Conservation (phyloP, 305 asterid genomes). For the Salvia sclarea region DNA sequence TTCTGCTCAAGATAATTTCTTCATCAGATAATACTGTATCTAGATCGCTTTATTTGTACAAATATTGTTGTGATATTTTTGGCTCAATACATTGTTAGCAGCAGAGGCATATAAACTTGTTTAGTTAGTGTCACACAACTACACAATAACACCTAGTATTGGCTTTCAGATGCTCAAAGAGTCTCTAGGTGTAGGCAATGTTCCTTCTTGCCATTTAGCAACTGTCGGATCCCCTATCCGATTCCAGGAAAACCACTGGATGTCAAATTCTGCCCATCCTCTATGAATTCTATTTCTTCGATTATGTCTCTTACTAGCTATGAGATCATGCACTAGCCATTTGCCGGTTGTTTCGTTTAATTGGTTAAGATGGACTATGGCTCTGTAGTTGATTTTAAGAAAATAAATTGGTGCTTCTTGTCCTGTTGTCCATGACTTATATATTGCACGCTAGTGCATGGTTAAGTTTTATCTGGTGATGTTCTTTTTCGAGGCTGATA, state of each 20-base stretch:
- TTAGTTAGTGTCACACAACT: background rate
- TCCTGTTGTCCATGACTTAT: background rate
- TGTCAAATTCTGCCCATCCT: background rate
- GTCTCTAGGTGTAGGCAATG: background rate
- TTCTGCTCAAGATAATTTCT: background rate
- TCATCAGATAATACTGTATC: background rate
- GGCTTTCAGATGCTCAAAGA: background rate
- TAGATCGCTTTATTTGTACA: background rate
- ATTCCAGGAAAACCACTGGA: background rate
- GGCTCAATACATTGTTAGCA: background rate
- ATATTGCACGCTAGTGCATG: background rate
- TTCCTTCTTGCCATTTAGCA: slow-evolving; percentile 4
- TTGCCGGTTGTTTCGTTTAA: background rate
- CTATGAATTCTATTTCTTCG: background rate
- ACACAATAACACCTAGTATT: background rate
- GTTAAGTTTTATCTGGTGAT: background rate
- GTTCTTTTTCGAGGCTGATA: background rate
- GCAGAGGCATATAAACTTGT: background rate
- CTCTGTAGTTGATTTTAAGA: background rate
- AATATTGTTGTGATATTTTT: background rate
- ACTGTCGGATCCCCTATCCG: background rate
- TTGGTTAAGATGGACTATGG: background rate
- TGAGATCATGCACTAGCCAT: background rate
- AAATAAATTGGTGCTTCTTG: background rate
- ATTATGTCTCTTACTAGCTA: background rate